Base-by-base conservation (phyloP, 2,329 filamentous ascomycete genomes). In the Cryphonectria nitschkei region DNA sequence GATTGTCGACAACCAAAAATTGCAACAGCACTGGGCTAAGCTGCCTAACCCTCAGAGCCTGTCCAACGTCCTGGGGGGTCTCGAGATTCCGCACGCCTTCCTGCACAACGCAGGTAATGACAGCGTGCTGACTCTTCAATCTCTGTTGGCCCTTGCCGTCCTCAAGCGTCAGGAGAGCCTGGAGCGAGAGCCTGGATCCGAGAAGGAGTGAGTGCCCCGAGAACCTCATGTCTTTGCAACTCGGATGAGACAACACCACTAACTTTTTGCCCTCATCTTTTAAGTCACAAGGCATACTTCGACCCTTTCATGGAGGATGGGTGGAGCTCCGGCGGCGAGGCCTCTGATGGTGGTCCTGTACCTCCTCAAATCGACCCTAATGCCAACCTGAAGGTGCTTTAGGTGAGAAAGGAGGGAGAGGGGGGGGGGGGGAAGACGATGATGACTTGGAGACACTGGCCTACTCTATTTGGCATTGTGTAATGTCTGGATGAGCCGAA, bases 61-160 rank as follows among this genome's bases (percentile, higher is more conserved):
- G 1, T 82, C 82, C 0, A 82, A 75, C 7, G 84, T 97, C 19
- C 86, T 97, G 34, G 76, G 80, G 7, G 85, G 91, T 7, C 83
- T 97, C 39, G 87, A 86, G 2, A 87, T 97, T 11, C 76, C 81
- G 0, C 87, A 84, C 58, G 87, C 84, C 79, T 85, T 92, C 75
- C 83, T 95, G n/a, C 94, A 97, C 80, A 97, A 97, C 77, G 94
- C 91, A 0, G 90, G 94, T 1, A 97, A 97, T 74, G 94, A 97
- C 78, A 94, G 94, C 0, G 87, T 90, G 1, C 96, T 92, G 78
- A 95, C 93, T 0, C 81, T 97, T 73, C 89, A 91, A 73, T 91
- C 89, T 9, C 87, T 96, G 84, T 79, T 97, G 8, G 88, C 83
- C 6, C 86, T 93, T 72, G 85, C 84, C 26, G 78, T 84, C 2